Evolutionary conservation across 1,139 yeast species (phyloP).

Genomic region (Protomyces pachydermus): DNA sequence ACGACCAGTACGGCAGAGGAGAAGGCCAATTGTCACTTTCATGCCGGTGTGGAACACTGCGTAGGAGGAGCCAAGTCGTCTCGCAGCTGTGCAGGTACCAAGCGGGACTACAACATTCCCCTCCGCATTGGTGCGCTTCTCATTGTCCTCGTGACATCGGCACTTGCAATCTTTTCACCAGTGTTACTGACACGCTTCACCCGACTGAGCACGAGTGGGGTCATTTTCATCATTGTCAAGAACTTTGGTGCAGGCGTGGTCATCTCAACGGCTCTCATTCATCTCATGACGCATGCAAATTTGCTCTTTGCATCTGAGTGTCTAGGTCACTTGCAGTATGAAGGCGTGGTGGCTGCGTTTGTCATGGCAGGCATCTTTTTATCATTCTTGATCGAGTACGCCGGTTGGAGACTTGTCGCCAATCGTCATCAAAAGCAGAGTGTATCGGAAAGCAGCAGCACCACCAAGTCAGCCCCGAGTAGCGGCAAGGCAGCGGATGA

Average conservation of each 20-base stretch:
- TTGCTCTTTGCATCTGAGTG: slow-evolving; percentile 30
- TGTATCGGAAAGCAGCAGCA: background rate
- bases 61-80: slow-evolving; percentile 31
- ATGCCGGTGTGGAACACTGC: slow-evolving; percentile 44
- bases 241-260: slow-evolving; percentile 92
- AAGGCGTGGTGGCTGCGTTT: slow-evolving; percentile 43
- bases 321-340: slow-evolving; percentile 35
- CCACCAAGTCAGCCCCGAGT: background rate
- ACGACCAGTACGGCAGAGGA: background rate
- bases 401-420: background rate
- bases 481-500: background rate
- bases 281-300: slow-evolving; percentile 50
- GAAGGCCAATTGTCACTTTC: slow-evolving; percentile 39
- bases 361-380: slow-evolving; percentile 46
- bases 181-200: slow-evolving; percentile 34
- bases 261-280: slow-evolving; percentile 82
- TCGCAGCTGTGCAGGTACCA: slow-evolving; percentile 10
- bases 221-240: slow-evolving; percentile 67
- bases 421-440: background rate
- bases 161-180: slow-evolving; percentile 39
- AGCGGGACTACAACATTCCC: slow-evolving; percentile 34
- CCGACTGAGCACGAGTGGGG: slow-evolving; percentile 17
- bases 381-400: slow-evolving; percentile 39
- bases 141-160: slow-evolving; percentile 38
- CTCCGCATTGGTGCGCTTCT: slow-evolving; percentile 39